Percentiles rank a stretch among this genome's conserved stretches.
Evolutionary conservation across 495 filamentous ascomycete species (phyloP).

Genomic region (Acidiella bohemica): DNA sequence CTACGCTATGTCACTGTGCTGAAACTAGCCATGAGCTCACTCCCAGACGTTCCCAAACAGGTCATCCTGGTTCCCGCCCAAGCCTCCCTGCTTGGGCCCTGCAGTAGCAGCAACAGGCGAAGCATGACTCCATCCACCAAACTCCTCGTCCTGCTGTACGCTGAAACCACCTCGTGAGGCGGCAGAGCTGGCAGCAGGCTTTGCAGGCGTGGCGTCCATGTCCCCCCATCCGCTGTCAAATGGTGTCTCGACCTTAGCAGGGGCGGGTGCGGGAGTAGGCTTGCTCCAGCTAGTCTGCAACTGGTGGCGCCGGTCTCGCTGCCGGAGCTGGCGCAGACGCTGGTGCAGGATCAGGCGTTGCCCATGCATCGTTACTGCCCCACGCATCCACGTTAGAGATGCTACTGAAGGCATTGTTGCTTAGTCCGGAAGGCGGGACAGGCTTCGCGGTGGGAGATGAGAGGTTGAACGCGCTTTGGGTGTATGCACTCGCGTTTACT

Average conservation of each 20-base stretch:
- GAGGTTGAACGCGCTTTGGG: slow-evolving; percentile 64
- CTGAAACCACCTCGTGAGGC: slow-evolving; percentile 11
- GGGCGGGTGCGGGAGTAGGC: slow-evolving; percentile 3
- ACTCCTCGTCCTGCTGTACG: slow-evolving; percentile 60
- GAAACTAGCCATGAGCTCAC: too few relatives aligned
- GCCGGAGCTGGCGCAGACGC: slow-evolving; percentile 5
- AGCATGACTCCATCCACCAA: slow-evolving; percentile 81
- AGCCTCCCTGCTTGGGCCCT: slow-evolving; percentile 35
- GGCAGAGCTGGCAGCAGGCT: too few relatives aligned
- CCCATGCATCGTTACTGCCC: slow-evolving; percentile 35
- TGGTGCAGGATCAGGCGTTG: slow-evolving; percentile 20
- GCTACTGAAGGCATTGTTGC: slow-evolving; percentile 28
- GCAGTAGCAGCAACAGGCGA: slow-evolving; percentile 32
- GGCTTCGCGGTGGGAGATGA: slow-evolving; percentile 37
- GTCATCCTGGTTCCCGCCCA: slow-evolving; percentile 57
- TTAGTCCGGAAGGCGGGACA: slow-evolving; percentile 18
- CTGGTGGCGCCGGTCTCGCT: slow-evolving; percentile 2
- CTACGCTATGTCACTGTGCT: background rate
- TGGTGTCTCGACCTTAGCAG: slow-evolving; percentile 10
- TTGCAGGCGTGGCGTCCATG: slow-evolving; percentile 4
- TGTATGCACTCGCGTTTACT: slow-evolving; percentile 11
- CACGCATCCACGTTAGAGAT: slow-evolving; percentile 38
- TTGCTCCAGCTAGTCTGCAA: slow-evolving; percentile 2
- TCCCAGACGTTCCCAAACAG: slow-evolving; percentile 92
- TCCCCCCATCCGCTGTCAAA: slow-evolving; percentile 19